These are phyloP conservation scores for Kazachstania kunashirensis DNA, from an alignment of 805 yeast genomes.

Conservation along the genomic window DNA sequence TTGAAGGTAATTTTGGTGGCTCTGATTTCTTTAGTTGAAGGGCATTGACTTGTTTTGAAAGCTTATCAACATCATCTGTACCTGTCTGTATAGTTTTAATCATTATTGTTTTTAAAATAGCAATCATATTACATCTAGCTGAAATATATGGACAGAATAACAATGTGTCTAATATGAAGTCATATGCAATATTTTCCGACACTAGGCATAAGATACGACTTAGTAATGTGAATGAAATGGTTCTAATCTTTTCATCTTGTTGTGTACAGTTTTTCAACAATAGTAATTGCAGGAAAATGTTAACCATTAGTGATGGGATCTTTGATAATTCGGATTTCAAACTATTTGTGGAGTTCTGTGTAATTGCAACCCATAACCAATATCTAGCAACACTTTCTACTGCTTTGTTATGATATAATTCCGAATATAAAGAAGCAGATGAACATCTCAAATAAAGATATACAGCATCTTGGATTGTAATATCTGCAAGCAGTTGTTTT, in stretches of 20 bases:
- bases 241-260: slow-evolving; percentile 31
- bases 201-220: slow-evolving; percentile 51
- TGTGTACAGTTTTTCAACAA: slow-evolving; percentile 32
- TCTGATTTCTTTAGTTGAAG: not conserved
- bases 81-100: slow-evolving; percentile 20
- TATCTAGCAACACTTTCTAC: slow-evolving; percentile 25
- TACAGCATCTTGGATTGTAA: slow-evolving; percentile 24
- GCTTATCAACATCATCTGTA: not conserved
- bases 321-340: slow-evolving; percentile 9
- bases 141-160: slow-evolving; percentile 56
- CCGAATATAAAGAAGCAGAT: slow-evolving; percentile 33
- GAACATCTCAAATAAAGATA: slow-evolving; percentile 34
- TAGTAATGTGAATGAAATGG: slow-evolving; percentile 46
- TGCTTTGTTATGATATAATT: slow-evolving; percentile 16
- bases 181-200: slow-evolving; percentile 48
- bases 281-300: slow-evolving; percentile 35
- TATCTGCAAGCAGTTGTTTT: slow-evolving; percentile 8
- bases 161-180: slow-evolving; percentile 56
- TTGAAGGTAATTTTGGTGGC: slow-evolving; percentile 23
- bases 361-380: slow-evolving; percentile 31
- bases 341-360: slow-evolving; percentile 12
- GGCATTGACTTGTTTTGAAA: not conserved
- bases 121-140: slow-evolving; percentile 50
- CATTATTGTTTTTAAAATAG: slow-evolving; percentile 59
- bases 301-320: slow-evolving; percentile 28